These are phyloP conservation scores for Skeletonema tropicum DNA, from an alignment of 108 stramenopile species.

Conservation along the genomic window DNA sequence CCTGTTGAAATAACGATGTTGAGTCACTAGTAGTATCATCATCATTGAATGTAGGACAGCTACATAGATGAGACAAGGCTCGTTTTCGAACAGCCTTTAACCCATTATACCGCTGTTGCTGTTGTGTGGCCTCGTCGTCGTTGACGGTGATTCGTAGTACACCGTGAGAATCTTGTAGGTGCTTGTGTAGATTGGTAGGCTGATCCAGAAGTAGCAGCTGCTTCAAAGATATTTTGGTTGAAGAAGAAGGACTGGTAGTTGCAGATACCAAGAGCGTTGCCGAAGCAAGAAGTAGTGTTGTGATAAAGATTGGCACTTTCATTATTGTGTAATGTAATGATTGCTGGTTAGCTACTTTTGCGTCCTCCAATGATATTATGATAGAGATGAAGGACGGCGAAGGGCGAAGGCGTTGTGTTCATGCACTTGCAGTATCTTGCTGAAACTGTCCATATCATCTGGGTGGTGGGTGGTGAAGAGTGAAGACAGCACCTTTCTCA, in stretches of 20 bases:
- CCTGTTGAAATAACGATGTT: constrained; percentile 6
- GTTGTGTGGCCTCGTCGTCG: neutral
- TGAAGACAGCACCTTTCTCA: no score
- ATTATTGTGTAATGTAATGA: neutral
- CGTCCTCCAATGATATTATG: no score
- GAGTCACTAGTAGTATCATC: neutral
- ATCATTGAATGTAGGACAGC: constrained; percentile 17
- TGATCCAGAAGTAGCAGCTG: neutral
- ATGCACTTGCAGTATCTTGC: no score
- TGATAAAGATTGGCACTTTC: neutral
- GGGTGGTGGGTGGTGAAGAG: no score
- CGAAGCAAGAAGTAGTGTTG: neutral
- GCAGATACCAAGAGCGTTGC: neutral
- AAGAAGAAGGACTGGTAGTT: neutral
- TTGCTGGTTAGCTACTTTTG: no score
- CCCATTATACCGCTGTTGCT: no score
- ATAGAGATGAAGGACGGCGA: no score
- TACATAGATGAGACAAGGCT: constrained; percentile 26
- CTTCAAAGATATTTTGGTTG: neutral
- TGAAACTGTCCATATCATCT: no score
- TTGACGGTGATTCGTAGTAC: constrained; percentile 13
- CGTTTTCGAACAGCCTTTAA: constrained; percentile 12
- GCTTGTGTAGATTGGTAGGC: constrained; percentile 5
- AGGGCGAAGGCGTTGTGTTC: no score
- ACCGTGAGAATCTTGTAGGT: constrained; percentile 20